Evolutionary conservation across 352 stramenopile genomes (phyloP).

Genomic region (Pythium coloratum): DNA sequence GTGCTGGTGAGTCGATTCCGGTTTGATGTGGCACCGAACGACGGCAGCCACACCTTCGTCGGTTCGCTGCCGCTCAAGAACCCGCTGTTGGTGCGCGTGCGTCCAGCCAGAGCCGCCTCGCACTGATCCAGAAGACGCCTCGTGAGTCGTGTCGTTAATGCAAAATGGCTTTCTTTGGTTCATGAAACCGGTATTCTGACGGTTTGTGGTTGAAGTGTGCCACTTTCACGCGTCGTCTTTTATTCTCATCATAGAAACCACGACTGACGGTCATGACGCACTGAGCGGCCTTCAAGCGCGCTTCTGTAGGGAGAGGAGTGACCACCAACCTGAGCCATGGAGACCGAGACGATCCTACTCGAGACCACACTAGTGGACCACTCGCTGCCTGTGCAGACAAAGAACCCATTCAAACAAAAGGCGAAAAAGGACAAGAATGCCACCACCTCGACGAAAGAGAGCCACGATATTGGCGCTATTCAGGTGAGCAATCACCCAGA

Average conservation of each 20-base stretch:
- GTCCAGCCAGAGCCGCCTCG: neutral
- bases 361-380: constrained; percentile 29
- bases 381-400: constrained; percentile 5
- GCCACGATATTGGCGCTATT: neutral
- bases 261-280: neutral
- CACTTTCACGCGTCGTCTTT: neutral
- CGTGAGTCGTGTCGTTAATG: neutral
- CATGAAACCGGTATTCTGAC: constrained; percentile 7
- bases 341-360: constrained; percentile 27
- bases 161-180: neutral
- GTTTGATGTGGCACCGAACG: constrained; percentile 21
- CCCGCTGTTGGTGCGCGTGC: constrained; percentile 9
- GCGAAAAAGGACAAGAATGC: neutral
- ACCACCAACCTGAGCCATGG: neutral
- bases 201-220: constrained; percentile 11
- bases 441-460: neutral
- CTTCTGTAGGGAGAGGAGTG: no score
- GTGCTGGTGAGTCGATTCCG: constrained; percentile 38
- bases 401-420: constrained; percentile 34
- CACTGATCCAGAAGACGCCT: neutral
- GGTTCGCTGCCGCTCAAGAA: constrained; percentile 11
- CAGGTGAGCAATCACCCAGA: neutral
- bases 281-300: neutral
- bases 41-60: constrained; percentile 17
- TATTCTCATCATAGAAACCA: no score